Conservation (phyloP, 805 yeast genomes). For the Torulaspora delbrueckii region DNA sequence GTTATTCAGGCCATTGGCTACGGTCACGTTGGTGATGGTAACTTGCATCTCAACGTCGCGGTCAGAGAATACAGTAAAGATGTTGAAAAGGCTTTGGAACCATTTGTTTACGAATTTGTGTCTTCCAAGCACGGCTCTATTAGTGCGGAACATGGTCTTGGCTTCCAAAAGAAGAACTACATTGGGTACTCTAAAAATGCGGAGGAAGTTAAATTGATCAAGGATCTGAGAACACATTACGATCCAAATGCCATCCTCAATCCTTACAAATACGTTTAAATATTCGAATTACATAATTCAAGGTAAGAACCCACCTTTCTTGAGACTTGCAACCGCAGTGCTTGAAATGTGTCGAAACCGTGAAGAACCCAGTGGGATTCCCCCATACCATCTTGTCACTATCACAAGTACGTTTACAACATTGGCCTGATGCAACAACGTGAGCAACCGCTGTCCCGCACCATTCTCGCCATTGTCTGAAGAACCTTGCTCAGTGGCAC, state of each 20-base stretch:
- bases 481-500: constrained; percentile 49
- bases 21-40: constrained; percentile 98
- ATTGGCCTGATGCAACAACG: constrained; percentile 46
- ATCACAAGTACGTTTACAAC: constrained; percentile 55
- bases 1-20: constrained; percentile 90
- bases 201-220: constrained; percentile 67
- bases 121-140: constrained; percentile 69
- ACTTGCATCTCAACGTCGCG: constrained; percentile 87
- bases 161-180: constrained; percentile 92
- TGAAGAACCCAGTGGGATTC: constrained; percentile 64
- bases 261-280: constrained; percentile 83
- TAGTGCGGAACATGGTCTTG: constrained; percentile 96
- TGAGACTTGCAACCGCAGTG: constrained; percentile 50
- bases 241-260: constrained; percentile 92
- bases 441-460: constrained; percentile 58
- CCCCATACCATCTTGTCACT: constrained; percentile 81
- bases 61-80: constrained; percentile 76
- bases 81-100: constrained; percentile 81
- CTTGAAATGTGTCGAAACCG: constrained; percentile 64
- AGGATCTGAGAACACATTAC: constrained; percentile 68
- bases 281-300: constrained; percentile 55
- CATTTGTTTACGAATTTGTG: constrained; percentile 93
- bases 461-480: constrained; percentile 73
- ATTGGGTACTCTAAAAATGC: constrained; percentile 78
- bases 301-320: constrained; percentile 41